Base-by-base conservation (phyloP, 306 rosid species). In the Glycyrrhiza uralensis region DNA sequence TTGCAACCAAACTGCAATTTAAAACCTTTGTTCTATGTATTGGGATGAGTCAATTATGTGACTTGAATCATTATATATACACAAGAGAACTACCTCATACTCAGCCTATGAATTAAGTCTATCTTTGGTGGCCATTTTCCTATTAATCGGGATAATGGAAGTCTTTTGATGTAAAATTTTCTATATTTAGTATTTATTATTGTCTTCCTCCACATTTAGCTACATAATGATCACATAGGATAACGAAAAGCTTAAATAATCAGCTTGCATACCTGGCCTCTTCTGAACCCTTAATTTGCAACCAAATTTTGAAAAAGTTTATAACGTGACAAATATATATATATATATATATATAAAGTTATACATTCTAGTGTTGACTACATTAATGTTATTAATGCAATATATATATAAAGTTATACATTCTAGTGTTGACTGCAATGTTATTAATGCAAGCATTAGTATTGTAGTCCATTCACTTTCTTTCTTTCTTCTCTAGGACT, bases 1-100 rank as follows among this genome's bases (percentile, higher is more conserved):
- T 69, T 5, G 76, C 66, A 54, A 61, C 58, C 67, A 0, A 52
- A 29, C 78, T 44, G 78, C 82, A 71, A 55, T 63, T 78, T 46
- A 17, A 12, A 78, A 78, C 36, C 51, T 20, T 1, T 32, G 3
- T 11, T 22, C 14, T 4, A 23, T 14, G 44, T 38, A 15, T 61
- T 42, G 20, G 50, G 49, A 22, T 5, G 71, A 58, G 2, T 46
- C 11, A 46, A 36, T n/a, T 26, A 42, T 8, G n/a, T 20, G 35
- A 56, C 15, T 75, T 17, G 18, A 24, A 26, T 4, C 9, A 47
- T 35, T 29, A 29, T 38, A 61, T 64, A 22, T 71, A 71, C 56
- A 15, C 39, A 13, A 30, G 29, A 67, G 2, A 60, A 32, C 6
- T 32, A 20, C 47, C 20, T 23, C 28, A 17, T 46, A 9, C 39